Percentiles rank a stretch among this genome's conserved stretches.
These are phyloP conservation scores for Trifolium pratense DNA, from an alignment of 306 rosid species.

Conservation along the genomic window DNA sequence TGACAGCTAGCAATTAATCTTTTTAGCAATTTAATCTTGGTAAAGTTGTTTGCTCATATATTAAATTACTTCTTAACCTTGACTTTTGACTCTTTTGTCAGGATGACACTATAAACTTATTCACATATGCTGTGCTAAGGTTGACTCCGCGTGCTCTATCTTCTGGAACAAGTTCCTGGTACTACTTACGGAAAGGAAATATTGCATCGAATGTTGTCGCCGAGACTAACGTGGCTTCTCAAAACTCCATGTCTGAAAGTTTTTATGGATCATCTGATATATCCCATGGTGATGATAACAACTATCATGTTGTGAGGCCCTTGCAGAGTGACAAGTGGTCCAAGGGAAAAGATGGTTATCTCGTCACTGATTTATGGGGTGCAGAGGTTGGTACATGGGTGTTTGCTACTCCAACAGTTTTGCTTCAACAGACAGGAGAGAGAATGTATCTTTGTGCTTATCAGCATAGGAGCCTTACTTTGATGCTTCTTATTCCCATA, in stretches of 20 bases:
- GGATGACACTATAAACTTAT: conserved; percentile 92
- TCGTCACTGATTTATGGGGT: conserved; percentile 96
- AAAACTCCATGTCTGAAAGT: conserved; percentile 62
- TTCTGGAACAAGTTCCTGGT: conserved; percentile 89
- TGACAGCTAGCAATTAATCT: too few species aligned
- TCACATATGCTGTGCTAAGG: conserved; percentile 92
- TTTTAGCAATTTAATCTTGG: conserved; percentile 13
- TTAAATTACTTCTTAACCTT: conserved; percentile 38
- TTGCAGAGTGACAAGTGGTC: conserved; percentile 86
- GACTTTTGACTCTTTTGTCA: conserved; percentile 47
- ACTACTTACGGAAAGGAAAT: conserved; percentile 80
- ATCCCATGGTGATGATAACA: conserved; percentile 52
- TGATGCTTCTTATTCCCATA: conserved; percentile 77
- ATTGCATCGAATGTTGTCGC: conserved; percentile 54
- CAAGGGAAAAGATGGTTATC: conserved; percentile 90
- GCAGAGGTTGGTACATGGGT: conserved; percentile 66
- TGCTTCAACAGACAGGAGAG: conserved; percentile 73
- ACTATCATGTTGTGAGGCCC: conserved; percentile 68
- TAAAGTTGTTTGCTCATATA: conserved; percentile 36
- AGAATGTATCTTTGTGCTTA: conserved; percentile 85
- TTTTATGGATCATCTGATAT: conserved; percentile 55
- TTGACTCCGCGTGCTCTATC: conserved; percentile 82
- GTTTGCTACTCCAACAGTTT: conserved; percentile 75
- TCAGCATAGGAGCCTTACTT: conserved; percentile 87
- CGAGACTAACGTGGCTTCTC: conserved; percentile 54